Evolutionary conservation across 2,329 filamentous ascomycete genomes (phyloP).

Genomic region (Cladosporium velox): DNA sequence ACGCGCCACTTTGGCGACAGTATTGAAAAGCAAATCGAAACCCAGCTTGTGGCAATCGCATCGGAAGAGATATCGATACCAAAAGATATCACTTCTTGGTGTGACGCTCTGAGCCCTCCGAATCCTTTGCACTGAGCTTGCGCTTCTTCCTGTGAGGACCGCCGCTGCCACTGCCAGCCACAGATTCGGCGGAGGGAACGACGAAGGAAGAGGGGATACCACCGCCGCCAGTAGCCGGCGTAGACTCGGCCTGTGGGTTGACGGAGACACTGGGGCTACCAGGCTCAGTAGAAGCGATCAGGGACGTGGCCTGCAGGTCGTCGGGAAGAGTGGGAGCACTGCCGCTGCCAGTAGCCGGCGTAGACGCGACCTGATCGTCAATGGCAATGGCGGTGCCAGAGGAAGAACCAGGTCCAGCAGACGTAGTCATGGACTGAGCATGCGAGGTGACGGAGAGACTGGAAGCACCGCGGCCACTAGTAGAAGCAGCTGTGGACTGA

Average conservation of each 20-base stretch:
- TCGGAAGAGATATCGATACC: not conserved
- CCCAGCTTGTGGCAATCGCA: not conserved
- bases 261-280: not conserved
- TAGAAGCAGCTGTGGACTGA: not conserved
- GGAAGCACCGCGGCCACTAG: not conserved
- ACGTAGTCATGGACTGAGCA: not conserved
- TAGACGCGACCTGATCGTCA: not conserved
- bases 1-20: not conserved
- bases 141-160: not conserved
- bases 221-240: not conserved
- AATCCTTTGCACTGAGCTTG: not conserved
- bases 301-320: not conserved
- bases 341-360: not conserved
- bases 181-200: no score
- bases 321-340: not conserved
- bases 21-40: not conserved
- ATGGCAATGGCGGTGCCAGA: not conserved
- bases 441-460: no score
- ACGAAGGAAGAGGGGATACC: not conserved
- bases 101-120: not conserved
- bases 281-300: not conserved
- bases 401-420: not conserved
- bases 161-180: not conserved
- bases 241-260: not conserved
- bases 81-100: not conserved